Conservation (phyloP, 176 grass and related monocot species). For the Avena insularis region DNA sequence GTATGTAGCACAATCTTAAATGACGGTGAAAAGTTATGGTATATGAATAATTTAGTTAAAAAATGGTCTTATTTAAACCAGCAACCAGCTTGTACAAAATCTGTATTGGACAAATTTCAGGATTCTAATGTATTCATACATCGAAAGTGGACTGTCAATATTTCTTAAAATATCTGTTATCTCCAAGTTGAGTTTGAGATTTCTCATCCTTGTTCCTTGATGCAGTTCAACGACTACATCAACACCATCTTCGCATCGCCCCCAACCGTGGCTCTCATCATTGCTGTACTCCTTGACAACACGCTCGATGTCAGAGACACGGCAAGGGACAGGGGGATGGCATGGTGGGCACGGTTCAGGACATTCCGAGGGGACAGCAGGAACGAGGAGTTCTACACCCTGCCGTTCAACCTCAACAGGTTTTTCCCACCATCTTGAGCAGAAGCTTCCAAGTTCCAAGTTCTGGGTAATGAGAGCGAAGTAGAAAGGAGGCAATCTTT, state of each 20-base stretch:
- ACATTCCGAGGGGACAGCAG: slow-evolving; percentile 85
- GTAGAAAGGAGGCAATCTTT: slow-evolving; percentile 2
- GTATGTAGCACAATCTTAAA: neutral
- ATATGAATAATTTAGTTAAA: neutral
- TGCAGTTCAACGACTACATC: slow-evolving; percentile 98
- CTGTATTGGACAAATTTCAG: neutral
- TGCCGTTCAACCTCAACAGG: slow-evolving; percentile 94
- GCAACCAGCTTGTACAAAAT: neutral
- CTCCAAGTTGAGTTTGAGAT: neutral
- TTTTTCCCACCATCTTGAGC: slow-evolving; percentile 77
- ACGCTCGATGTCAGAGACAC: slow-evolving; percentile 77
- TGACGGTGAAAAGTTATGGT: neutral
- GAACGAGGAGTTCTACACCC: slow-evolving; percentile 89
- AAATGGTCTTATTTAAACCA: neutral
- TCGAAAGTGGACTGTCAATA: no score
- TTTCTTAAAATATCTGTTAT: neutral
- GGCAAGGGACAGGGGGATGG: slow-evolving; percentile 80
- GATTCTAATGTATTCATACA: neutral
- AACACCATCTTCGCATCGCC: slow-evolving; percentile 94
- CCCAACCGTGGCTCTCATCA: slow-evolving; percentile 74
- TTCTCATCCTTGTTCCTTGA: neutral
- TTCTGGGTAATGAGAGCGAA: neutral
- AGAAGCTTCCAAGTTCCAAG: neutral
- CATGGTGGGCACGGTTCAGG: slow-evolving; percentile 87
- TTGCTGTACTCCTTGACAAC: slow-evolving; percentile 85